phyloP scores from a whole-genome alignment of 2,329 filamentous ascomycete species.

The Exophiala alcalophila region DNA sequence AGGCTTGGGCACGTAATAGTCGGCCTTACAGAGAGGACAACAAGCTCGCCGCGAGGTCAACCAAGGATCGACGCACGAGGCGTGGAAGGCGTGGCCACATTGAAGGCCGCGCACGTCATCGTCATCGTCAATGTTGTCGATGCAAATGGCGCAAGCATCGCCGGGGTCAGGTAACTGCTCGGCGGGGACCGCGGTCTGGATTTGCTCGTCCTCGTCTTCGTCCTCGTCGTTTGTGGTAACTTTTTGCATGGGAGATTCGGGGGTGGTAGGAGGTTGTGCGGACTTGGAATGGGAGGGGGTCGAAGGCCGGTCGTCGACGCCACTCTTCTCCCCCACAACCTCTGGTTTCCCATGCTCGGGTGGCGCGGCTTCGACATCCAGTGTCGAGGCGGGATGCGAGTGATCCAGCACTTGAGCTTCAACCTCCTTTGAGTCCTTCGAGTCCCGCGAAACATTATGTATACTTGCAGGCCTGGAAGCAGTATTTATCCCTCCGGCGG shows the following conservation, averaged over 20 bases:
- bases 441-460: slow-evolving; percentile 47
- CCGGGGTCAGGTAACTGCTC: slow-evolving; percentile 79
- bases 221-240: slow-evolving; percentile 64
- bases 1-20: slow-evolving; percentile 94
- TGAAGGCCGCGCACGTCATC: slow-evolving; percentile 91
- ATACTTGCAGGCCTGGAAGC: slow-evolving; percentile 64
- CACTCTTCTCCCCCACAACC: slow-evolving; percentile 28
- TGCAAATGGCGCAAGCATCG: slow-evolving; percentile 93
- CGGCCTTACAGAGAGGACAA: slow-evolving; percentile 95
- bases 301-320: slow-evolving; percentile 15
- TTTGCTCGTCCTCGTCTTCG: slow-evolving; percentile 72
- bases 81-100: slow-evolving; percentile 98
- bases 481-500: slow-evolving; percentile 73
- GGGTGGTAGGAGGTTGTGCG: slow-evolving; percentile 26
- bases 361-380: slow-evolving; percentile 15
- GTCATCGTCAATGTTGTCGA: slow-evolving; percentile 89
- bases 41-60: slow-evolving; percentile 89
- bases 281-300: slow-evolving; percentile 23
- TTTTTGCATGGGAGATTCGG: slow-evolving; percentile 36
- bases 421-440: slow-evolving; percentile 18
- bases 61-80: slow-evolving; percentile 94
- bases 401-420: slow-evolving; percentile 18
- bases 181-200: slow-evolving; percentile 75
- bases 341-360: slow-evolving; percentile 21
- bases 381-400: slow-evolving; percentile 12